A percentile compares a stretch with the other conserved stretches of the same genome.
Evolutionary conservation across 2,329 filamentous ascomycete genomes (phyloP).

Genomic region (Trichoderma lentiforme): DNA sequence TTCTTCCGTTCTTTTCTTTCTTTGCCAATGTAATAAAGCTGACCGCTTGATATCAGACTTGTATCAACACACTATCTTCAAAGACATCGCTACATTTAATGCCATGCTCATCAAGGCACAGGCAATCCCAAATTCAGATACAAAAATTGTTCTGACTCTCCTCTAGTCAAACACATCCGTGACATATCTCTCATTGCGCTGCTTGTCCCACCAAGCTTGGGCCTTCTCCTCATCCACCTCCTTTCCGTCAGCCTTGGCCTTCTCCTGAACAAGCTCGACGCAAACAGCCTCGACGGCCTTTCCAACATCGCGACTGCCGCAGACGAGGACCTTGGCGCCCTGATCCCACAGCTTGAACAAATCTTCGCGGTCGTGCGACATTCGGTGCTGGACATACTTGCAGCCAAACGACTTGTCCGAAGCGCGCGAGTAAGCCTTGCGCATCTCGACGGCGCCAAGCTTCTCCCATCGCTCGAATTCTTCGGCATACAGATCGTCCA

Average conservation of each 20-base stretch:
- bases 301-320: constrained; percentile 55
- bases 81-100: not conserved
- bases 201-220: constrained; percentile 46
- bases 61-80: not conserved
- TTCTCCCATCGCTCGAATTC: constrained; percentile 58
- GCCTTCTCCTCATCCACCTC: constrained; percentile 39
- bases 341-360: constrained; percentile 38
- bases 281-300: constrained; percentile 44
- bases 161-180: constrained; percentile 58
- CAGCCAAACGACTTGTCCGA: constrained; percentile 45
- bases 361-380: constrained; percentile 37
- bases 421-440: constrained; percentile 53
- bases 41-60: not conserved
- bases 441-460: constrained; percentile 58
- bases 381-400: constrained; percentile 46
- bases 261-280: constrained; percentile 35
- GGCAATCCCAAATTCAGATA: not conserved
- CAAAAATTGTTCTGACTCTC: not conserved
- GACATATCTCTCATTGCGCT: constrained; percentile 54
- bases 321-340: constrained; percentile 60
- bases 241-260: constrained; percentile 29
- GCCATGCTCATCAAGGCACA: not conserved
- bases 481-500: constrained; percentile 59
- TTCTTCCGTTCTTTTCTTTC: not conserved
- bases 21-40: not conserved